Evolutionary conservation across 1,284 basidiomycete species (phyloP).

Genomic region (Pseudozyma thailandica): DNA sequence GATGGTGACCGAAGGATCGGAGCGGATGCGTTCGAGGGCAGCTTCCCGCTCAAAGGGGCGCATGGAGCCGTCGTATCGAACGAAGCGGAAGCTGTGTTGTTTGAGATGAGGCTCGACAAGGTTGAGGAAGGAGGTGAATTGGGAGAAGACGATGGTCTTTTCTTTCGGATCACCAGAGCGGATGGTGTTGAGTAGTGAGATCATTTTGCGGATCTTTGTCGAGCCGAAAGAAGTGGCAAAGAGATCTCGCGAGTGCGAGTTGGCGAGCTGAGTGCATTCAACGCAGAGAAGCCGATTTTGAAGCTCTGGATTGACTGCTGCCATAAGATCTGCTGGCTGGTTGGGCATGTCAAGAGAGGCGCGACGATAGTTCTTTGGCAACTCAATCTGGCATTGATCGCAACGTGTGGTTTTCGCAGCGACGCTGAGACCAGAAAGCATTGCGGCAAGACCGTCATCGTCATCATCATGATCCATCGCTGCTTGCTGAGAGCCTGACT

Average conservation of each 20-base stretch:
- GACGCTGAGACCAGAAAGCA: conserved; percentile 76
- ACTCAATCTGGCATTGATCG: conserved; percentile 48
- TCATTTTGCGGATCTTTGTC: conserved; percentile 85
- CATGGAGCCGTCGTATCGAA: conserved; percentile 91
- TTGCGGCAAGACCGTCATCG: conserved; percentile 78
- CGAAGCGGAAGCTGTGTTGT: conserved; percentile 76
- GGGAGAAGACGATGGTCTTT: conserved; percentile 84
- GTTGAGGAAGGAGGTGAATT: conserved; percentile 91
- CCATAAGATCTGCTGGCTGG: conserved; percentile 25
- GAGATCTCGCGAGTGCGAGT: conserved; percentile 24
- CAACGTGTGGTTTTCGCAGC: conserved; percentile 69
- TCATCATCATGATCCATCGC: conserved; percentile 37
- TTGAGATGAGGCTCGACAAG: conserved; percentile 84
- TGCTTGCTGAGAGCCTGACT: neutral
- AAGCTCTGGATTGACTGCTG: conserved; percentile 18
- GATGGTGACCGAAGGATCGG: conserved; percentile 73
- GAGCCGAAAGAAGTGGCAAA: conserved; percentile 70
- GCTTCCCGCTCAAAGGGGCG: conserved; percentile 78
- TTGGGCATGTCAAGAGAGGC: conserved; percentile 1
- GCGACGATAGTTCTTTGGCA: conserved; percentile 6
- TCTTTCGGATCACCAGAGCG: conserved; percentile 74
- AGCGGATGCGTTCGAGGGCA: conserved; percentile 79
- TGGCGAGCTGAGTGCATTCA: conserved; percentile 44
- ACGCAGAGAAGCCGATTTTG: conserved; percentile 43
- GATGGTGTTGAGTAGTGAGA: conserved; percentile 78